Evolutionary conservation across 768 basidiomycete species (phyloP), one percentile per base, ranked within the genome.

Genomic region (Auriscalpium vulgare): DNA sequence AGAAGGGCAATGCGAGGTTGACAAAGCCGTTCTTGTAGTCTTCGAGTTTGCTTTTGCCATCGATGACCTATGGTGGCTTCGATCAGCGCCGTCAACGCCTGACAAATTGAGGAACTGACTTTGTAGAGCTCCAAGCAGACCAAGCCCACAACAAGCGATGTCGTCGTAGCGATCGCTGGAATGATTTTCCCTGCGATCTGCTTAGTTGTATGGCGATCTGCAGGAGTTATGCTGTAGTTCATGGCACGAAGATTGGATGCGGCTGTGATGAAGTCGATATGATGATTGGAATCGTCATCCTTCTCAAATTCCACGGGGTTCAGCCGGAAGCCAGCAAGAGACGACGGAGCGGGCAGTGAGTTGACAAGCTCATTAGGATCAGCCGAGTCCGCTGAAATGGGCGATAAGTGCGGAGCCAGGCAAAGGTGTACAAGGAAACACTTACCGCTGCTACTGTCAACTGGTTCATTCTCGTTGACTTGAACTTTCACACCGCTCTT

Each of bases 101-200:
- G 14, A 34, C 40, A 52, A 10, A 37, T 13, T 51, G 6, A 8
- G n/a, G 29, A 7, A 55, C 69, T 56, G 63, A 88, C 91, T 84
- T 99, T 99, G 79, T 95, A 97, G 43, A 99, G 80, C 73, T 99
- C 97, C 51, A 98, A 71, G 71, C 95, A 97, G 47, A 95, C 91
- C 56, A 98, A 72, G 17, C 95, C 95, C n/a, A 92, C 92, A 49
- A 97, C 90, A 50, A 97, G 81, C 16, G 94, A 87, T 1, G 97
- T 98, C 4, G 95, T 97, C 6, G 95, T 98, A n/a, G 95, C 95
- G 66, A 98, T 97, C 19, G 97, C 97, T 56, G 97, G 97, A 61
- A 99, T 98, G 67, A 98, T 98, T 78, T 98, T 98, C 50, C 97
- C 95, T 13, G 95, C 95, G 66, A 97, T 95, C 70, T 94, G 90